Evolutionary conservation across 495 filamentous ascomycete species (phyloP).

Genomic region (Penicillium subrubescens): DNA sequence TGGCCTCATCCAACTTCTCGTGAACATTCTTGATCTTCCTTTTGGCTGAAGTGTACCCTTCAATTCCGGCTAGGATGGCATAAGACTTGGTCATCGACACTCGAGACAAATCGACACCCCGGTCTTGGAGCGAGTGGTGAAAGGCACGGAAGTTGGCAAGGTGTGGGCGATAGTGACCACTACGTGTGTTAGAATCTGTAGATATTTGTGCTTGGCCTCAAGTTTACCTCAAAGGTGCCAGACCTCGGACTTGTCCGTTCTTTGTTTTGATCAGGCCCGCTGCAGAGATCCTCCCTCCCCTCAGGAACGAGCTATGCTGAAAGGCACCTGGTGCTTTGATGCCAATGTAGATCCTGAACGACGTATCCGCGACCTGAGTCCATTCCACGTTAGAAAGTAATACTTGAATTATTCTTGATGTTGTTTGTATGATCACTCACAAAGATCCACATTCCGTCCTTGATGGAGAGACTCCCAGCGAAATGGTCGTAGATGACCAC

Average conservation of each 20-base stretch:
- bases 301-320: slow-evolving; percentile 87
- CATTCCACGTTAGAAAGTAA: neutral
- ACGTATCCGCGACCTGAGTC: slow-evolving; percentile 64
- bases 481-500: slow-evolving; percentile 71
- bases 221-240: slow-evolving; percentile 44
- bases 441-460: slow-evolving; percentile 89
- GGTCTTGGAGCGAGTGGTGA: slow-evolving; percentile 67
- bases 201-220: neutral
- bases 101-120: slow-evolving; percentile 76
- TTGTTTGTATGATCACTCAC: slow-evolving; percentile 38
- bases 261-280: slow-evolving; percentile 86
- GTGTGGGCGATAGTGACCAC: slow-evolving; percentile 87
- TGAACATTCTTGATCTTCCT: slow-evolving; percentile 56
- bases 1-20: slow-evolving; percentile 33
- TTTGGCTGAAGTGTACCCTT: slow-evolving; percentile 68
- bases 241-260: slow-evolving; percentile 66
- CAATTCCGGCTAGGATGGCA: slow-evolving; percentile 78
- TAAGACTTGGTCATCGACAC: slow-evolving; percentile 81
- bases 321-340: slow-evolving; percentile 89
- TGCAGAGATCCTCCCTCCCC: slow-evolving; percentile 76
- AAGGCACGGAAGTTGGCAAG: slow-evolving; percentile 78
- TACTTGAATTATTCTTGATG: too few species aligned
- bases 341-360: slow-evolving; percentile 83
- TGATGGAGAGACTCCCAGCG: slow-evolving; percentile 68
- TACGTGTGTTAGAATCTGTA: slow-evolving; percentile 32